phyloP scores from a whole-genome alignment of 495 filamentous ascomycete species.

The Entonaema liquescens region DNA sequence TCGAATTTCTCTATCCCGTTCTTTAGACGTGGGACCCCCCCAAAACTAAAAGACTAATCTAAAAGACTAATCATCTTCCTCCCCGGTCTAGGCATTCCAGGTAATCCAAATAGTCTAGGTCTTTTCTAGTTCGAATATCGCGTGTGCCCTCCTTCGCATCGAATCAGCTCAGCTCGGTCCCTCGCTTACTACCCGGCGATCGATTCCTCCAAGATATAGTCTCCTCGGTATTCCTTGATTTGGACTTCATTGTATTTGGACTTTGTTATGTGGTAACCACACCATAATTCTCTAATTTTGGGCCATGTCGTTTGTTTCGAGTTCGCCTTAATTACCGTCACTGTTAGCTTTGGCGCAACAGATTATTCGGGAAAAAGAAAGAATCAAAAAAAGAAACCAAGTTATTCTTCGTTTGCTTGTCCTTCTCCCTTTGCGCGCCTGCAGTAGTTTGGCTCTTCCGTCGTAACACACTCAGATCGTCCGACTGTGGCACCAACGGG shows the following conservation, averaged over 20 bases:
- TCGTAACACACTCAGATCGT: slow-evolving; percentile 36
- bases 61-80: slow-evolving; percentile 22
- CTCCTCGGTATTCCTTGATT: slow-evolving; percentile 31
- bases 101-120: slow-evolving; percentile 2
- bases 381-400: no score
- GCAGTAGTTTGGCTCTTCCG: slow-evolving; percentile 28
- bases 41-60: slow-evolving; percentile 14
- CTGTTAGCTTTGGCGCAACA: slow-evolving; percentile 17
- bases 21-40: slow-evolving; percentile 29
- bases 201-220: slow-evolving; percentile 22
- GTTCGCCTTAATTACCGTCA: slow-evolving; percentile 12
- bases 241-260: not conserved
- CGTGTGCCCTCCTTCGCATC: slow-evolving; percentile 19
- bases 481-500: slow-evolving; percentile 35
- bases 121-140: slow-evolving; percentile 29
- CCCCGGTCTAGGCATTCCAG: slow-evolving; percentile 8
- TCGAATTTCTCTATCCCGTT: slow-evolving; percentile 37
- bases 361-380: slow-evolving; percentile 22
- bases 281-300: slow-evolving; percentile 21
- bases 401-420: slow-evolving; percentile 1
- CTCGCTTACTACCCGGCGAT: slow-evolving; percentile 24
- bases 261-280: slow-evolving; percentile 33
- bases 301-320: slow-evolving; percentile 36
- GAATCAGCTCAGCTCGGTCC: slow-evolving; percentile 7
- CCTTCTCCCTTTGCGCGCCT: slow-evolving; percentile 15